phyloP scores from a whole-genome alignment of 257 asterid species.

The Solanum sparsipilum region DNA sequence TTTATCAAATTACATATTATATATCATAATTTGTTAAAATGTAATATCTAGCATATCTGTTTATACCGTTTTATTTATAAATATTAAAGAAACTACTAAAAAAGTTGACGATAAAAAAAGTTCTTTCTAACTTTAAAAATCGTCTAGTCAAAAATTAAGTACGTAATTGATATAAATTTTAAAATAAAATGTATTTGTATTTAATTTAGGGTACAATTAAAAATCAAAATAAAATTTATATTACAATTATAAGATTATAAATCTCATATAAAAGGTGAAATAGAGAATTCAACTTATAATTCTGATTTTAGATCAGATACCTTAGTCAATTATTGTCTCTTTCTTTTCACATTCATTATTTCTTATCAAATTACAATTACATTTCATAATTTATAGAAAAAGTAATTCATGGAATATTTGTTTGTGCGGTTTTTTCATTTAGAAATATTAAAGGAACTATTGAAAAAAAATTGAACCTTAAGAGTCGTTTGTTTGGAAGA shows the following conservation, averaged over 20 bases:
- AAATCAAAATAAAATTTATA: neutral
- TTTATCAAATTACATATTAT: neutral
- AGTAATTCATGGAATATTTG: neutral
- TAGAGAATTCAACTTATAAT: neutral
- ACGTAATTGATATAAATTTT: neutral
- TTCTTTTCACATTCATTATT: neutral
- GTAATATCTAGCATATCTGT: neutral
- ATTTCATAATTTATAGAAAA: neutral
- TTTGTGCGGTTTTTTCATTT: neutral
- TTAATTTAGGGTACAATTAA: neutral
- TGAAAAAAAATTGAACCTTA: neutral
- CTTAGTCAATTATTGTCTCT: neutral
- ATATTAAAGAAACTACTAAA: neutral
- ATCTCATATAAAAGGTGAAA: neutral
- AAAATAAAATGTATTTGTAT: neutral
- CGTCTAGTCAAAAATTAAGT: neutral
- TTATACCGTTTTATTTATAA: neutral
- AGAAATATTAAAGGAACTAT: neutral
- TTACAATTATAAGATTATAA: neutral
- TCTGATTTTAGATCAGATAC: neutral
- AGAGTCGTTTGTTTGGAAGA: neutral
- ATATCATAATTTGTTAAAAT: neutral
- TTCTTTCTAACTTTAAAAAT: neutral
- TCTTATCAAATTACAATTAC: neutral
- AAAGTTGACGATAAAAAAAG: neutral